Conservation (phyloP, 2,329 filamentous ascomycete species). For the Ophiostoma piceae region DNA sequence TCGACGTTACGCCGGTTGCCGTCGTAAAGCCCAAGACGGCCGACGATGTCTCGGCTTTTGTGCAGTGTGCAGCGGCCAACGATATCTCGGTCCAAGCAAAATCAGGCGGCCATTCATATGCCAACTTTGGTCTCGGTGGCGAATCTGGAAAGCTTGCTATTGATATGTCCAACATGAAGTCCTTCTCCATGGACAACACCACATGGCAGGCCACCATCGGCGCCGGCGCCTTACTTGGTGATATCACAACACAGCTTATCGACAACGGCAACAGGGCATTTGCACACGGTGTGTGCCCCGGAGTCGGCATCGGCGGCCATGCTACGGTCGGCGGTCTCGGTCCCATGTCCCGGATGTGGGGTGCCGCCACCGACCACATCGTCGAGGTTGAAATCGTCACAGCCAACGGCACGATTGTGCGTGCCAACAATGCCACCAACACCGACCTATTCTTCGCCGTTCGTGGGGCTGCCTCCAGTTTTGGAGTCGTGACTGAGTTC, state of each 20-base stretch:
- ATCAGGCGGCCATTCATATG: conserved; percentile 62
- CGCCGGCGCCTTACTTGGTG: conserved; percentile 47
- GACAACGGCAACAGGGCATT: conserved; percentile 51
- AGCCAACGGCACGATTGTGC: conserved; percentile 48
- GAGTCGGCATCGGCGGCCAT: conserved; percentile 55
- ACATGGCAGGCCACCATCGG: conserved; percentile 54
- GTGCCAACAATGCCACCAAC: conserved; percentile 45
- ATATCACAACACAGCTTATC: conserved; percentile 48
- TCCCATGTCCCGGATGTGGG: conserved; percentile 56
- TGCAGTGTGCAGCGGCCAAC: conserved; percentile 51
- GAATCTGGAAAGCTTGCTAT: conserved; percentile 51
- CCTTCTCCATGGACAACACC: conserved; percentile 47
- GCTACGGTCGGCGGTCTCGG: conserved; percentile 52
- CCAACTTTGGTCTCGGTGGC: conserved; percentile 43
- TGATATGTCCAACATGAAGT: conserved; percentile 49
- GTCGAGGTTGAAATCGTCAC: conserved; percentile 53
- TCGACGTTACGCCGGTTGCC: conserved; percentile 47
- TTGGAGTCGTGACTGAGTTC: conserved; percentile 55
- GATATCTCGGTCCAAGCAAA: conserved; percentile 54
- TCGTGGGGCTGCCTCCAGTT: conserved; percentile 52
- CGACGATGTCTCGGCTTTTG: conserved; percentile 51
- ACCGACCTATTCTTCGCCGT: conserved; percentile 51
- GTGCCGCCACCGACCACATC: conserved; percentile 51
- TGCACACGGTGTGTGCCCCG: conserved; percentile 55
- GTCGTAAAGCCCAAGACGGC: conserved; percentile 51